A percentile compares a stretch with the other conserved stretches of the same genome.
Conservation (phyloP, 176 grass and related monocot species). For the Bolboschoenus planiculmis region DNA sequence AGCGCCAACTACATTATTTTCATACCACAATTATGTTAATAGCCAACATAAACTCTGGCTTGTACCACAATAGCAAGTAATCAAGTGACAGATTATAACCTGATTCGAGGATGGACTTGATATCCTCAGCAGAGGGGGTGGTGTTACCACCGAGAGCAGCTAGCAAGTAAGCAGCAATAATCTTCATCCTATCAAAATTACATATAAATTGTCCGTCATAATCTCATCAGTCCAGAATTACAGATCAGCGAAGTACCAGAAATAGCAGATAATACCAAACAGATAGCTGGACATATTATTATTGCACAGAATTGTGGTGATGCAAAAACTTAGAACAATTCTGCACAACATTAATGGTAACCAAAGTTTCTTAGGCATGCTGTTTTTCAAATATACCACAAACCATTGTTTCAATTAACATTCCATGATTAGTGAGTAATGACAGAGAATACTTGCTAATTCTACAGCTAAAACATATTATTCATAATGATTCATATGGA, state of each 20-base stretch:
- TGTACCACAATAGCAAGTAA: not conserved
- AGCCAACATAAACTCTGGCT: not conserved
- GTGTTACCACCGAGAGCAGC: slow-evolving; percentile 53
- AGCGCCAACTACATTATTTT: slow-evolving; percentile 40
- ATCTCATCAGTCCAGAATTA: not conserved
- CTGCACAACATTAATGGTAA: not conserved
- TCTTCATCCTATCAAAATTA: slow-evolving; percentile 41
- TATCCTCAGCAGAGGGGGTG: slow-evolving; percentile 38
- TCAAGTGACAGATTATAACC: slow-evolving; percentile 37
- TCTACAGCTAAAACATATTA: not conserved
- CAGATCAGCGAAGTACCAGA: not conserved
- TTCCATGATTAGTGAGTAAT: not conserved
- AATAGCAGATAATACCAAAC: not conserved
- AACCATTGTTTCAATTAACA: not conserved
- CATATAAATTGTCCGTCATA: not conserved
- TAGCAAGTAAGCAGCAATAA: slow-evolving; percentile 62
- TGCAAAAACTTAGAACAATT: not conserved
- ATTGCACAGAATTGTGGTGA: not conserved
- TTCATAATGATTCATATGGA: not conserved
- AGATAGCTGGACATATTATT: not conserved
- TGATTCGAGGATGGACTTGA: slow-evolving; percentile 68
- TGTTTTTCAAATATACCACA: not conserved
- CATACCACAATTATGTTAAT: not conserved
- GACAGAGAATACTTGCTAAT: not conserved
- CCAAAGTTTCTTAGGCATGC: not conserved